Conservation (phyloP, 257 asterid species). For the Petrea volubilis region DNA sequence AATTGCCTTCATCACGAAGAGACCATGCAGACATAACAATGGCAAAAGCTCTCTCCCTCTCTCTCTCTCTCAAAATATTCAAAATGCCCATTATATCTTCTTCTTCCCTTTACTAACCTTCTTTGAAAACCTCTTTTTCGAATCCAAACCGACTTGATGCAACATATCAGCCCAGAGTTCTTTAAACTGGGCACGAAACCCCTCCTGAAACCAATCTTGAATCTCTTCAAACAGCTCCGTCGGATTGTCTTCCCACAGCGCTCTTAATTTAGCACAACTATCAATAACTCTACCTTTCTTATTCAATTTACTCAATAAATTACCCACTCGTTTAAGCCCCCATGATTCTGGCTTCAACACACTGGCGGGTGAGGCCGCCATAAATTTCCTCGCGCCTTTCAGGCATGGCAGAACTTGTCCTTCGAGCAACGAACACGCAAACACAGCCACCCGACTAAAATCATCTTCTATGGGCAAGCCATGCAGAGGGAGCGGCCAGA, state of each 20-base stretch:
- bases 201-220: conserved; percentile 73
- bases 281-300: conserved; percentile 46
- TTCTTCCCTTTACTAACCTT: conserved; percentile 36
- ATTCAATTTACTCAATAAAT: conserved; percentile 54
- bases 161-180: conserved; percentile 60
- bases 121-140: conserved; percentile 35
- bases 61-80: no score
- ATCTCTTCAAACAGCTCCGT: conserved; percentile 53
- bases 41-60: not conserved
- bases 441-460: conserved; percentile 48
- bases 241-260: conserved; percentile 54
- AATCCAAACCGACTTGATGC: conserved; percentile 36
- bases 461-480: conserved; percentile 56
- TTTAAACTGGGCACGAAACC: conserved; percentile 43
- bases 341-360: conserved; percentile 73
- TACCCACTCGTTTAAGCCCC: conserved; percentile 67
- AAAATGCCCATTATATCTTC: conserved; percentile 14
- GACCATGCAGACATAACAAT: not conserved
- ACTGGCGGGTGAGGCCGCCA: conserved; percentile 71
- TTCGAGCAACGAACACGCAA: conserved; percentile 64
- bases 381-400: conserved; percentile 40
- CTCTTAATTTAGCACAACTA: conserved; percentile 48
- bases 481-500: conserved; percentile 76
- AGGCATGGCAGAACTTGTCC: conserved; percentile 84
- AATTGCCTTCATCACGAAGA: not conserved